Conservation (phyloP, 306 rosid species). For the Crotalaria pallida region DNA sequence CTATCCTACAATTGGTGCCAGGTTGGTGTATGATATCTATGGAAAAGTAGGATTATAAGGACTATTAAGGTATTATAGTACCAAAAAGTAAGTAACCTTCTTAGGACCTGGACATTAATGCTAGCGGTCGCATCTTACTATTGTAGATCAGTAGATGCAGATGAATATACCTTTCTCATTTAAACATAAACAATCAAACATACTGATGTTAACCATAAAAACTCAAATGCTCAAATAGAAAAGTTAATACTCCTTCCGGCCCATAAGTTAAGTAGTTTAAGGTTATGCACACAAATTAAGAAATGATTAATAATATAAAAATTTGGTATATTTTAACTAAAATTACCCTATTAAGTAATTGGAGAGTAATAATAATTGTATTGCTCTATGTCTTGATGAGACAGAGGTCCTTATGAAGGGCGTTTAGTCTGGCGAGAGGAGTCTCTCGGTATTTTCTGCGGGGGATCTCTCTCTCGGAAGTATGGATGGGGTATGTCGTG, state of each 20-base stretch:
- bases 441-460: no score
- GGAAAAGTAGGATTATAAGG: not conserved
- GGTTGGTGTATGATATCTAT: not conserved
- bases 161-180: not conserved
- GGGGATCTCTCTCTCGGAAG: no score
- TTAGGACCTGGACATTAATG: not conserved
- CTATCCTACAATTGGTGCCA: not conserved
- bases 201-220: not conserved
- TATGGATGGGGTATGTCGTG: no score
- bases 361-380: no score
- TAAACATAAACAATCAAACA: not conserved
- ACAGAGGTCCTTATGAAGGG: no score
- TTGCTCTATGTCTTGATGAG: no score
- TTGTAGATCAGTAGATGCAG: slow-evolving; percentile 4
- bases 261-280: no score
- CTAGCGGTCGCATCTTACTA: slow-evolving; percentile 3
- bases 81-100: not conserved
- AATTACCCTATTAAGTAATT: no score
- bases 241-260: slow-evolving; percentile 11
- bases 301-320: no score
- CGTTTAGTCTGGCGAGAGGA: no score
- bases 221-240: slow-evolving; percentile 1
- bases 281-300: no score
- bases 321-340: no score
- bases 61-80: not conserved